Base-by-base conservation (phyloP, 257 asterid genomes). In the Eucommia ulmoides region DNA sequence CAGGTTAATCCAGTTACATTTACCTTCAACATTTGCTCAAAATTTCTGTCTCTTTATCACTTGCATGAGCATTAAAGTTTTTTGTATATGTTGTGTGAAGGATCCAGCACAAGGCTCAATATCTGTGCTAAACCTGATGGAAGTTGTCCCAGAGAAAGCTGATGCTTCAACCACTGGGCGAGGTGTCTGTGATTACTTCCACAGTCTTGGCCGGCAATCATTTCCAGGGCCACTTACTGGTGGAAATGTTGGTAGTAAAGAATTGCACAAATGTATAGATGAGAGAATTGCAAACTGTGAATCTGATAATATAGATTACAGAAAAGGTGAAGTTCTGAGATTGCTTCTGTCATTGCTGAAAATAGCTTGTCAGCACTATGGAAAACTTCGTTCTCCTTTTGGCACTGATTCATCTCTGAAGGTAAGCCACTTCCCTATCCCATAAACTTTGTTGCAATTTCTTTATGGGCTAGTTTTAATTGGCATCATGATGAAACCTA, bases 161-260 rank as follows among this genome's bases (percentile, higher is more conserved):
- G 80, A 74, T 63, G 12, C 77, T 60, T 59, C 75, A 53, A 65
- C 50, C 63, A 26, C 58, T 62, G 88, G 79, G 62, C 59, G 24
- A 51, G 71, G 75, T 45, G 72, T 22, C 33, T 59, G 76, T 69
- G 68, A 48, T 59, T 83, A 82, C 64, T 73, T 79, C 66, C 89
- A 54, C 61, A 62, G 86, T 61, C 83, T 91, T 22, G 79, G 81
- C 68, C 77, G 60, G 35, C 82, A 77, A 49, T 65, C 84, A 45
- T 60, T 79, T 59, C 92, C 98, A 52, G 95, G 98, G 41, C 98
- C 98, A 41, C 96, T 91, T 55, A 63, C 80, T 60, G 81, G 95
- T 68, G 98, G 96, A 61, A 74, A 69, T 69, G 69, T 80, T 58
- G 78, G 84, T 51, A 59, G 57, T 45, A 88, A 79, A 67, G 97